Evolutionary conservation across 116 monocot species (phyloP), one percentile per base, ranked within the genome.

Genomic region (Iris pallida): DNA sequence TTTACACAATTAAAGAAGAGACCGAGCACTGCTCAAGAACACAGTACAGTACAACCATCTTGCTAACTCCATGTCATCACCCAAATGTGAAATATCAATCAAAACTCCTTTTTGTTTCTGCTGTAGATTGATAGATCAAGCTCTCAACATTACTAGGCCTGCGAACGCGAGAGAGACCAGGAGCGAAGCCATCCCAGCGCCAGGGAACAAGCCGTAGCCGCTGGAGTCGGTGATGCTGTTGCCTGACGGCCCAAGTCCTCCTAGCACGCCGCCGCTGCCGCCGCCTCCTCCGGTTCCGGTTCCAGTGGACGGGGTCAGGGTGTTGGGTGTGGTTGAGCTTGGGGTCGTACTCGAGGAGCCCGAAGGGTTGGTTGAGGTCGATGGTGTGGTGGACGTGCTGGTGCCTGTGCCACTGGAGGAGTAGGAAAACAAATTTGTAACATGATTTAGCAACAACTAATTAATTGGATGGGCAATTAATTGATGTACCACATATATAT

Each of bases 201-300:
- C 47, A 11, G 68, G 59, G 18, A 45, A 49, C 4, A 73, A 30
- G 47, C 77, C 57, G 47, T 42, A 61, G 8, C 41, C 66, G 45
- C 43, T 73, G 10, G 16, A 61, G 63, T 79, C 76, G 17, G 75
- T 59, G 3, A 81, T 66, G 60, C 57, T 57, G 14, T 40, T 75
- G 6, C 81, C 75, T 10, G 83, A 80, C 7, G 88, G 88, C 7
- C 84, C 81, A 0, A 84, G 65, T 2, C 69, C 64, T 20, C 76
- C 76, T 4, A 71, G 45, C 13, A 80, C 44, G 20, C 71, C 79
- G 57, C 53, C 70, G 4, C 42, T 63, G n/a, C n/a, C n/a, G n/a
- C n/a, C n/a, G n/a, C n/a, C n/a, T n/a, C n/a, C n/a, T n/a, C n/a
- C n/a, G n/a, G n/a, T n/a, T 5, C 64, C 40, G 0, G 63, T 41